These are phyloP conservation scores for Acacia acuminata DNA, from an alignment of 306 rosid species.

Conservation along the genomic window DNA sequence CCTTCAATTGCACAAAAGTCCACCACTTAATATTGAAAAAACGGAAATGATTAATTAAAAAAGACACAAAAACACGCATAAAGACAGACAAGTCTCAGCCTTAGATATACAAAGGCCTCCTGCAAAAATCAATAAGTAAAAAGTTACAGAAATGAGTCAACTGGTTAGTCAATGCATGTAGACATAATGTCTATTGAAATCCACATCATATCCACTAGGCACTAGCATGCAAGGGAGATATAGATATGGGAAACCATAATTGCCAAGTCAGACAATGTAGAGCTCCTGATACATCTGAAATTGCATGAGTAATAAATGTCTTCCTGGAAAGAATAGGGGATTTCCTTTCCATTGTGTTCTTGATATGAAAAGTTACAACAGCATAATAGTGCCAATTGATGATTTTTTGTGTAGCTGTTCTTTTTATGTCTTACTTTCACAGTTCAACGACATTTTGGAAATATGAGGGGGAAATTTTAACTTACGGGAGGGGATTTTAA, in stretches of 20 bases:
- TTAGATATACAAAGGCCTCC: not conserved
- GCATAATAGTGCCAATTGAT: not conserved
- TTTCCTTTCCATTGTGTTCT: not conserved
- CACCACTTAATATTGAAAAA: conserved; percentile 40
- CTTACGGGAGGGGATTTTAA: not conserved
- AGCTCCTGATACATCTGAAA: not conserved
- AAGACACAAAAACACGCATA: not conserved
- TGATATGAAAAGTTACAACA: not conserved
- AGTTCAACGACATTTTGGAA: not conserved
- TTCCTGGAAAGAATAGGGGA: not conserved
- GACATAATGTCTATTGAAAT: not conserved
- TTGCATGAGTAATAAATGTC: not conserved
- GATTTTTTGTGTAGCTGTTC: not conserved
- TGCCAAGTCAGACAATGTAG: not conserved
- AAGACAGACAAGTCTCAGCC: conserved; percentile 1
- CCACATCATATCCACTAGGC: not conserved
- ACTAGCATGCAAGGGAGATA: not conserved
- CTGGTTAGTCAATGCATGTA: not conserved
- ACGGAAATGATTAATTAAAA: conserved; percentile 23
- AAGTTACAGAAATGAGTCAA: not conserved
- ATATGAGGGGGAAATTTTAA: not conserved
- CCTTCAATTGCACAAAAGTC: conserved; percentile 58
- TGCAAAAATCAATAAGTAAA: not conserved
- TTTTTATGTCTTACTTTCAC: not conserved
- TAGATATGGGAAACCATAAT: not conserved